Percentiles rank a stretch among this genome's conserved stretches.
Conservation (phyloP, 305 asterid genomes). For the Coffea humblotiana region DNA sequence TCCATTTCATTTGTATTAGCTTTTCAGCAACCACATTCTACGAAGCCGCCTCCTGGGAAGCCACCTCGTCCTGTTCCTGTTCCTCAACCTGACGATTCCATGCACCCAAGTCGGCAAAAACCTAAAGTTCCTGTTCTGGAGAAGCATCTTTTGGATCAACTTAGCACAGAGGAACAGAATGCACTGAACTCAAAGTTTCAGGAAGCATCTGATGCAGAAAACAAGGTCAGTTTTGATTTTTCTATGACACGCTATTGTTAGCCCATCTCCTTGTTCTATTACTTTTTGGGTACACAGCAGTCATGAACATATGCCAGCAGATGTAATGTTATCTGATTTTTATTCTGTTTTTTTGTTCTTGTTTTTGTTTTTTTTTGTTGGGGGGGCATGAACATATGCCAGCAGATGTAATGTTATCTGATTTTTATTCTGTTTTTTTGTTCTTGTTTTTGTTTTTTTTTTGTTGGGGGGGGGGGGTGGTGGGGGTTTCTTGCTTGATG, state of each 20-base stretch:
- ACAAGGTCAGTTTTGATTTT: slow-evolving; percentile 51
- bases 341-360: no score
- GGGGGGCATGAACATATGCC: neutral
- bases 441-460: no score
- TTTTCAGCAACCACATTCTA: slow-evolving; percentile 61
- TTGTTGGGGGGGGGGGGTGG: no score
- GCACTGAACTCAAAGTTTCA: slow-evolving; percentile 71
- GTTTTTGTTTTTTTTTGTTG: neutral
- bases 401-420: neutral
- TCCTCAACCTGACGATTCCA: slow-evolving; percentile 60
- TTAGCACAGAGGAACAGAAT: slow-evolving; percentile 89
- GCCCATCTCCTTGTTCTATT: slow-evolving; percentile 1
- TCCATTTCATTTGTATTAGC: slow-evolving; percentile 39
- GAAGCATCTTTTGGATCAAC: slow-evolving; percentile 86
- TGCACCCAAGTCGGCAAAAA: slow-evolving; percentile 60
- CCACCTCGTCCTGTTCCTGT: slow-evolving; percentile 84
- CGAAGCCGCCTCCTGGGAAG: slow-evolving; percentile 54
- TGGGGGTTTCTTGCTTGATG: neutral
- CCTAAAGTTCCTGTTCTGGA: slow-evolving; percentile 90
- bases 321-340: neutral
- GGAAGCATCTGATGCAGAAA: slow-evolving; percentile 93
- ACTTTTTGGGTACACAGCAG: neutral
- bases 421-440: neutral
- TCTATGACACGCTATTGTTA: neutral
- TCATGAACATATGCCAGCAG: neutral